Evolutionary conservation across 345 rosid species (phyloP), one percentile per base, ranked within the genome.

Genomic region (Camelina neglecta): DNA sequence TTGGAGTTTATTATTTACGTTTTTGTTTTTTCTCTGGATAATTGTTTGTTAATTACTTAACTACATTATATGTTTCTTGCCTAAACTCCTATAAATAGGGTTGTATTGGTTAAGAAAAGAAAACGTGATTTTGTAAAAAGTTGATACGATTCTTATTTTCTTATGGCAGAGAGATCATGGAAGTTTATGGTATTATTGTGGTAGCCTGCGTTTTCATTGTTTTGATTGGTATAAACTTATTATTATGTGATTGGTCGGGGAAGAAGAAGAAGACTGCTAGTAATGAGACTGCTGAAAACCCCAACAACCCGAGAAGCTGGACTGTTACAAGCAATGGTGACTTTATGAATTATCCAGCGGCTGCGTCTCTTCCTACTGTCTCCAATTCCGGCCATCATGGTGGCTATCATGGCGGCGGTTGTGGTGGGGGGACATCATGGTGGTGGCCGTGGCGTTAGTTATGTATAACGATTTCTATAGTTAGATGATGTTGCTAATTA

Each of bases 291-390:
- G 51, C 10, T 4, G 8, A 35, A 13, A 75, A 67, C 36, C 47
- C 45, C 3, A 60, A 67, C 48, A 75, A 67, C 61, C 45, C 50
- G 26, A 75, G 79, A 50, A 69, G 48, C 12, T 39, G 15, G 10
- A 67, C 12, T 39, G 62, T 60, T 26, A 39, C 67, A 36, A 59
- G 24, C 60, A 16, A 31, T 60, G 26, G 61, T 49, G 8, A 15
- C 67, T 48, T 58, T 41, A 36, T 58, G 60, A 16, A 57, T 57
- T 74, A 58, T 75, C 67, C 79, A 49, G 61, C 61, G 4, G 72
- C 73, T 49, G 60, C 67, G 15, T 75, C 78, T 75, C 78, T 75
- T 11, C 67, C 78, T 58, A 58, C 72, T 48, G 9, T 66, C 21
- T 67, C 60, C 54, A 41, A 23, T 45, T 57, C 78, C 2, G 33